Base-by-base conservation (phyloP, 306 rosid genomes). In the Pyrus pyrifolia region DNA sequence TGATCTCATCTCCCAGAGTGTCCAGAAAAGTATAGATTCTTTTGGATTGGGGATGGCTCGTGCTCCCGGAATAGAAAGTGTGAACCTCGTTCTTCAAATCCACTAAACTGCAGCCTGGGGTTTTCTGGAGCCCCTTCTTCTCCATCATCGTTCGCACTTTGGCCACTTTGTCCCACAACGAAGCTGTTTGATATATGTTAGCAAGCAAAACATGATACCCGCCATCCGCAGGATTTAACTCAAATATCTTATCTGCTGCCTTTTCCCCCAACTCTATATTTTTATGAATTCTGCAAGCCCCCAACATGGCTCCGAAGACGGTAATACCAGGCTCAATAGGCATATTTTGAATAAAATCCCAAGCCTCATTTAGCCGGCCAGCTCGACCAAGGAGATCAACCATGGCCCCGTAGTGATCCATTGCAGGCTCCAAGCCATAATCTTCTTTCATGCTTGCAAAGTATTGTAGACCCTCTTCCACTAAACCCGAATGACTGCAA, bases 371-470 rank as follows among this genome's bases (percentile, higher is more conserved):
- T 52, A 94, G 83, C 69, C 68, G 78, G 23, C 95, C 97, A 13
- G 97, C 91, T 80, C 97, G 90, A 76, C 97, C 97, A 25, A 91
- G 93, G 61, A 90, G 95, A 84, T 94, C 97, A 65, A 85, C 96
- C 89, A 91, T 84, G 66, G 96, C 95, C 14, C 98, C 89, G 3
- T 94, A 91, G 83, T 94, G 98, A 81, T 91, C 96, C 95, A 94
- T 90, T 8, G 85, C 68, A 71, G 97, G 98, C 77, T 83, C 89
- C 77, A 94, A 77, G 51, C 91, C 85, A 33, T 89, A 89, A 23
- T 80, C 85, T 42, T 83, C 68, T 78, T 88, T 88, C 98, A 94
- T 89, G 86, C 80, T 86, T 65, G 76, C 83, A 45, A 90, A 94
- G 74, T 78, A 83, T 49, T 22, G 21, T 44, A 88, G 90, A 65